Base-by-base conservation (phyloP, 2,329 filamentous ascomycete species). In the Neocatenulostroma microsporum region DNA sequence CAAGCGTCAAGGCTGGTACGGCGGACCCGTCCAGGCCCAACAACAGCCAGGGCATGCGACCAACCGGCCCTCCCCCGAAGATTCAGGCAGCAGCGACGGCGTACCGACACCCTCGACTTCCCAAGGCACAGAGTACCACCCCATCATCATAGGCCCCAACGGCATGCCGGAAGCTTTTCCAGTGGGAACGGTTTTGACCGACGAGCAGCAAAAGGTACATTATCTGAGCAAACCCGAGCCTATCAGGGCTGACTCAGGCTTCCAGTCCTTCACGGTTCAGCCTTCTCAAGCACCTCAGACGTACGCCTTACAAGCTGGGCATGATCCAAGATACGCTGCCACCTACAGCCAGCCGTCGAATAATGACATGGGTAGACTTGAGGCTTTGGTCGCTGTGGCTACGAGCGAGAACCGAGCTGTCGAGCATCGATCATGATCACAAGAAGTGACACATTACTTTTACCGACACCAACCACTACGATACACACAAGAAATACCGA, bases 1-100 rank as follows among this genome's bases (percentile, higher is more conserved):
- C 20, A 84, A 82, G 53, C 73, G 82, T 3, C 78, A 80, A 41
- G 82, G 72, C 1, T 87, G 82, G 81, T 85, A 85, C 50, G 76
- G 84, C 40, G 72, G 70, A 9, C 70, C 71, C n/a, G 42, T 48
- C n/a, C 39, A 40, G 30, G 35, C 45, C 11, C 41, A 38, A n/a
- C 36, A 43, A 19, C 36, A 33, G 23, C 34, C 29, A 13, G 34
- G 29, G 13, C 45, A 41, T 25, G 38, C 41, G 33, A 40, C 46
- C 7, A 68, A 70, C 35, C 65, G 71, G 10, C 71, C 69, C 0
- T 74, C 72, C 2, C 72, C 72, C 1, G 72, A 72, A 47, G 71
- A 72, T 38, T 73, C 70, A 0, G 72, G 68, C 33, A 70, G 70
- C 43, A 74, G 70, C 41, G 71, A 74, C 46, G 70, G 69, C 12